phyloP scores from a whole-genome alignment of 352 stramenopile species.

The Blastocystis sp. region DNA sequence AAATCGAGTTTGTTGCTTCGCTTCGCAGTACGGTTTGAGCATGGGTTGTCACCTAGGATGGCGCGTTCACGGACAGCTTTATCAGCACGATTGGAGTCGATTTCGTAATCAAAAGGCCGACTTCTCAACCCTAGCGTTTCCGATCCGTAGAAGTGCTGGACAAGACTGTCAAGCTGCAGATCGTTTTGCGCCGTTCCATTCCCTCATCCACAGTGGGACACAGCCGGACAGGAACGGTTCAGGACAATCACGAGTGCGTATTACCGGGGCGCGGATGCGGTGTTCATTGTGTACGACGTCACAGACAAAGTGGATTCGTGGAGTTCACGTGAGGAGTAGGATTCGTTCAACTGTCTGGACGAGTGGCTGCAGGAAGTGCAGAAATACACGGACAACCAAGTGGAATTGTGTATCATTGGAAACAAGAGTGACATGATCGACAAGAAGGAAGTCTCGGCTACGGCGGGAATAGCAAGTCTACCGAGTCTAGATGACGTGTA shows the following conservation, averaged over 20 bases:
- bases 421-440: slow-evolving; percentile 76
- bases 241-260: slow-evolving; percentile 81
- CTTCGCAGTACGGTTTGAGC: slow-evolving; percentile 46
- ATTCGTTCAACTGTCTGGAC: slow-evolving; percentile 78
- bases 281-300: slow-evolving; percentile 89
- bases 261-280: slow-evolving; percentile 88
- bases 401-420: slow-evolving; percentile 74
- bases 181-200: slow-evolving; percentile 20
- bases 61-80: slow-evolving; percentile 69
- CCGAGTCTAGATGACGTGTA: neutral
- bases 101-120: slow-evolving; percentile 29
- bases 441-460: slow-evolving; percentile 35
- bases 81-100: slow-evolving; percentile 73
- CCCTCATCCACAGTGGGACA: slow-evolving; percentile 76
- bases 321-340: slow-evolving; percentile 71
- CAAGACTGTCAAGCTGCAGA: slow-evolving; percentile 65
- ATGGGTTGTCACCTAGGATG: slow-evolving; percentile 14
- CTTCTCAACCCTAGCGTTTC: slow-evolving; percentile 42
- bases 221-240: slow-evolving; percentile 78
- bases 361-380: slow-evolving; percentile 74
- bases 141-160: slow-evolving; percentile 51
- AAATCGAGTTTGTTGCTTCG: slow-evolving; percentile 73
- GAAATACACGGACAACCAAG: slow-evolving; percentile 46
- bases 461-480: slow-evolving; percentile 1
- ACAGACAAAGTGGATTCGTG: slow-evolving; percentile 82